Conservation (phyloP, 2,329 filamentous ascomycete species). For the Aspergillus viridinutans region DNA sequence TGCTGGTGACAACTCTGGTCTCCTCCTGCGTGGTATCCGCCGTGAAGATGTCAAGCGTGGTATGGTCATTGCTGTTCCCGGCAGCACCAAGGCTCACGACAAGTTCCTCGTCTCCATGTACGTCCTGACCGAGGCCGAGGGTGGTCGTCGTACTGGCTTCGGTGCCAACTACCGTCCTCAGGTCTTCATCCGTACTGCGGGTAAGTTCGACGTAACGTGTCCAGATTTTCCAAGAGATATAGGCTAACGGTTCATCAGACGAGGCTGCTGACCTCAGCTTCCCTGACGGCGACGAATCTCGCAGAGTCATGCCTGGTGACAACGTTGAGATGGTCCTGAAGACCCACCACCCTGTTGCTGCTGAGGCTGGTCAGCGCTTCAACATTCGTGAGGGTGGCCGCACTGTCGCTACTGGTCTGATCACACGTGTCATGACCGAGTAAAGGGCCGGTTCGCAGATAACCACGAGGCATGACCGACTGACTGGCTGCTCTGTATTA, state of each 20-base stretch:
- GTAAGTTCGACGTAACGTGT: constrained; percentile 49
- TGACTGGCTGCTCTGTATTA: constrained; percentile 29
- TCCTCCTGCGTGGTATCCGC: constrained; percentile 91
- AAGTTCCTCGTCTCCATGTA: constrained; percentile 97
- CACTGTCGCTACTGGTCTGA: constrained; percentile 77
- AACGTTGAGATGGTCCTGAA: constrained; percentile 96
- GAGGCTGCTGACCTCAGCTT: constrained; percentile 73
- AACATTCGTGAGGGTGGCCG: constrained; percentile 97
- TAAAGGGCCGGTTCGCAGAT: constrained; percentile 17
- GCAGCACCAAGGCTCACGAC: constrained; percentile 76
- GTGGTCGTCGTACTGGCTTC: constrained; percentile 95
- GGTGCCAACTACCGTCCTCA: constrained; percentile 94
- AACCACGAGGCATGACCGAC: constrained; percentile 2
- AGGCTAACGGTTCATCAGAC: constrained; percentile 37
- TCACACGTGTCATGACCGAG: constrained; percentile 65
- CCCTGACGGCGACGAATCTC: constrained; percentile 73
- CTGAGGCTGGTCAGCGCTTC: constrained; percentile 92
- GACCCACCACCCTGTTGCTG: constrained; percentile 77
- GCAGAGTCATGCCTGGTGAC: constrained; percentile 96
- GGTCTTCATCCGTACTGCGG: constrained; percentile 90
- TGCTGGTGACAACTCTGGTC: constrained; percentile 96
- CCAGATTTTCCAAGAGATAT: constrained; percentile 15
- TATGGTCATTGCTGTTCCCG: constrained; percentile 87
- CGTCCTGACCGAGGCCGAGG: constrained; percentile 95
- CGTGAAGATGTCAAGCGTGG: constrained; percentile 92